Conservation (phyloP, 2,329 filamentous ascomycete genomes). For the Penicillium vulpinum region DNA sequence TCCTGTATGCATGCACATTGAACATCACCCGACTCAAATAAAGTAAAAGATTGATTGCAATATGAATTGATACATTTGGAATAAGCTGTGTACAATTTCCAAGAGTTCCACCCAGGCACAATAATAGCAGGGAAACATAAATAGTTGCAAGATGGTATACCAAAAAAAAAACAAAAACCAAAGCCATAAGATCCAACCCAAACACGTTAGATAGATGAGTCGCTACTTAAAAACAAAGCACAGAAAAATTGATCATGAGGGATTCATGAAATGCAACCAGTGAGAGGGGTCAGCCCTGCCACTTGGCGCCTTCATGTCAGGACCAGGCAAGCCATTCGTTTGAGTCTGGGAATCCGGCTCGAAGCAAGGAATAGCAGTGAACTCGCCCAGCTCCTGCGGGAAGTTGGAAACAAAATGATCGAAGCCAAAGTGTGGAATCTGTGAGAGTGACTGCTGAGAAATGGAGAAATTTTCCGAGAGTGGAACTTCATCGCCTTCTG, state of each 20-base stretch:
- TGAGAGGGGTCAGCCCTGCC: constrained; percentile 28
- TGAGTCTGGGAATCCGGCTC: constrained; percentile 34
- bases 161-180: constrained; percentile 8
- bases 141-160: constrained; percentile 21
- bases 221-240: constrained; percentile 4
- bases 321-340: constrained; percentile 14
- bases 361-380: constrained; percentile 43
- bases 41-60: background rate
- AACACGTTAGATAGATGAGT: background rate
- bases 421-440: constrained; percentile 38
- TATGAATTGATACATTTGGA: background rate
- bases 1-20: background rate
- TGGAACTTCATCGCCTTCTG: constrained; percentile 25
- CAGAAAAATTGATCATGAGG: background rate
- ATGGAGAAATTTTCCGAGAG: constrained; percentile 31
- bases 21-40: background rate
- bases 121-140: background rate
- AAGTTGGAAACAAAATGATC: constrained; percentile 45
- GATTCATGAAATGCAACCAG: constrained; percentile 40
- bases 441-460: constrained; percentile 30
- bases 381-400: constrained; percentile 42
- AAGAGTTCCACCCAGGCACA: background rate
- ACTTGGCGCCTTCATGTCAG: constrained; percentile 27
- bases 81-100: background rate
- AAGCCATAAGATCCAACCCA: constrained; percentile 1